Evolutionary conservation across 164 flowering plant species (phyloP).

Genomic region (Nelumbo lutea): DNA sequence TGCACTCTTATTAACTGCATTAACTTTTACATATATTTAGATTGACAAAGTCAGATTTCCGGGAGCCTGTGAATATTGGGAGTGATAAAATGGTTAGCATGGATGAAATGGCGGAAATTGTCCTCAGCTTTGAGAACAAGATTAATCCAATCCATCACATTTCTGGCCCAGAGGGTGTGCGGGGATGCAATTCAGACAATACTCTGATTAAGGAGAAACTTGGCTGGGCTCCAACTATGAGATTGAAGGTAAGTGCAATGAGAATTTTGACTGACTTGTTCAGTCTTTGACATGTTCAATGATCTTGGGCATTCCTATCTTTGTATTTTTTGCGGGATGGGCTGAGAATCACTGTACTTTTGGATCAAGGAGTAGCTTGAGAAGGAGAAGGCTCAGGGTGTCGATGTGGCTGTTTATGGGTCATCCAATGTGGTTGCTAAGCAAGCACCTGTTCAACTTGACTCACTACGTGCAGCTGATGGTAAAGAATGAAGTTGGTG

Average conservation of each 20-base stretch:
- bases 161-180: constrained; percentile 95
- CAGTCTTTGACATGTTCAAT: not conserved
- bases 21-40: constrained; percentile 28
- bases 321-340: constrained; percentile 62
- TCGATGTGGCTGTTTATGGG: constrained; percentile 66
- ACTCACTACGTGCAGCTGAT: constrained; percentile 96
- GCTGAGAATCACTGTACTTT: constrained; percentile 78
- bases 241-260: constrained; percentile 56
- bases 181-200: constrained; percentile 96
- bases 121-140: constrained; percentile 76
- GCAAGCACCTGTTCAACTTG: constrained; percentile 94
- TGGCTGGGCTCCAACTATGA: constrained; percentile 98
- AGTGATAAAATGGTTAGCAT: constrained; percentile 99
- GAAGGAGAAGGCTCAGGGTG: constrained; percentile 76
- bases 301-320: constrained; percentile 3
- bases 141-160: constrained; percentile 90
- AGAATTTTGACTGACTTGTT: not conserved
- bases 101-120: constrained; percentile 99
- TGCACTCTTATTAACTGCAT: not conserved
- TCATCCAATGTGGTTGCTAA: constrained; percentile 95
- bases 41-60: constrained; percentile 90
- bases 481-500: constrained; percentile 71
- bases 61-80: constrained; percentile 95
- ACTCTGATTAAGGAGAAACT: constrained; percentile 89
- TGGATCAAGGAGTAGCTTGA: constrained; percentile 95